Evolutionary conservation across 208 protist genomes (phyloP), one percentile per base, ranked within the genome.

Genomic region (Crithidia fasciculata): DNA sequence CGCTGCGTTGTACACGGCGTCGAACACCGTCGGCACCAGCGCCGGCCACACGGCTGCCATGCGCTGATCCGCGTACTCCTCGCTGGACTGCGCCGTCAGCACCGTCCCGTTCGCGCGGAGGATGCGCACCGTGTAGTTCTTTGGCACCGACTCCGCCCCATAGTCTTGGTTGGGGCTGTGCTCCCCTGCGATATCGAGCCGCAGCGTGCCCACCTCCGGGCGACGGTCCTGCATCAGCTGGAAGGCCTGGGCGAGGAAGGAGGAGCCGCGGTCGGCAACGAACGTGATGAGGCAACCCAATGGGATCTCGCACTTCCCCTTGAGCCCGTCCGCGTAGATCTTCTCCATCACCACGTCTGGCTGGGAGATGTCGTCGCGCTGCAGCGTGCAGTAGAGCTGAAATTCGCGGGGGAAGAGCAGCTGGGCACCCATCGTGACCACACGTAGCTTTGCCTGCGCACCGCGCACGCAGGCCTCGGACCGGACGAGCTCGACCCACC

Each of bases 11-110:
- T 58, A 41, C 39, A 74, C 18, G 9, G 69, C 57, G 8, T 58
- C 69, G 50, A 66, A 55, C 13, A 74, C 13, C 13, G 69, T 67
- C 2, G 69, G 69, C 57, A 74, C 41, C 44, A 74, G 47, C 18
- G 60, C 47, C 40, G 57, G 8, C 15, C 8, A 9, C 39, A n/a
- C 8, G 37, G 36, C 15, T n/a, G 39, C 16, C 49, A 45, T 40
- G 55, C 40, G 10, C 39, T 15, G 12, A 0, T 18, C 10, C 5
- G 18, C 40, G 66, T 61, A 43, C 37, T 19, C 40, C 6, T 0
- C 5, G 45, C 69, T 74, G 3, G 43, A 60, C 39, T 49, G 57
- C 7, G 4, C 12, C 5, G 55, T 45, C 15, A 74, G 8, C 57
- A 74, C 37, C 40, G 44, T 67, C 3, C 69, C 69, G 50, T 60